Conservation (phyloP, 305 asterid genomes). For the Solanum hybrid region DNA sequence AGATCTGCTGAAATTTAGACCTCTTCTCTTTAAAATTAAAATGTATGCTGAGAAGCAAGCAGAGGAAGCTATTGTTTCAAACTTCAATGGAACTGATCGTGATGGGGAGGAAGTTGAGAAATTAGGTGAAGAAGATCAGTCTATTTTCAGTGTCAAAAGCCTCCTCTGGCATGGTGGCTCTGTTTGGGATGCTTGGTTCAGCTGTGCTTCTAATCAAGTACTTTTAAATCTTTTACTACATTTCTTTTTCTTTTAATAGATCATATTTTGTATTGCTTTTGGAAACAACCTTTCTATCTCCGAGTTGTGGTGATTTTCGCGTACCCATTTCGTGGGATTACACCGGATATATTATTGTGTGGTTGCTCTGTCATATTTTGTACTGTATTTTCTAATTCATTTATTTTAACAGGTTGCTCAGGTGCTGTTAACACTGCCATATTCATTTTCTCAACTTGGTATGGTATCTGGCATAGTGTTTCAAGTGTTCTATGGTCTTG, state of each 20-base stretch:
- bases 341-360: not conserved
- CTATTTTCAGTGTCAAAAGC: constrained; percentile 35
- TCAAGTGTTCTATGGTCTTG: constrained; percentile 70
- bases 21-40: not conserved
- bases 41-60: constrained; percentile 19
- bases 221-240: not conserved
- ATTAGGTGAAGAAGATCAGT: constrained; percentile 20
- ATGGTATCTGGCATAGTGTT: constrained; percentile 65
- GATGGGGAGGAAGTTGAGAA: constrained; percentile 11
- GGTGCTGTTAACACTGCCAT: constrained; percentile 80
- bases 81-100: constrained; percentile 4
- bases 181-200: constrained; percentile 92
- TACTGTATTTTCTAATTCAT: not conserved
- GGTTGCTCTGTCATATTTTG: not conserved
- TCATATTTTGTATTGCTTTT: not conserved
- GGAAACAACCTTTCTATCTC: too few species aligned
- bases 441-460: constrained; percentile 87
- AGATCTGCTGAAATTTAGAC: constrained; percentile 10
- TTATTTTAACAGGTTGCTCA: constrained; percentile 61
- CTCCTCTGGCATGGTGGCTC: constrained; percentile 92
- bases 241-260: not conserved
- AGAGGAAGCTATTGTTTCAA: constrained; percentile 14
- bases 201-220: constrained; percentile 88
- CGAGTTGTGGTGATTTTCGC: too few species aligned
- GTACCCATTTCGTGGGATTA: accelerated